Evolutionary conservation across 2,329 filamentous ascomycete genomes (phyloP).

Genomic region (Graphilbum fragrans): DNA sequence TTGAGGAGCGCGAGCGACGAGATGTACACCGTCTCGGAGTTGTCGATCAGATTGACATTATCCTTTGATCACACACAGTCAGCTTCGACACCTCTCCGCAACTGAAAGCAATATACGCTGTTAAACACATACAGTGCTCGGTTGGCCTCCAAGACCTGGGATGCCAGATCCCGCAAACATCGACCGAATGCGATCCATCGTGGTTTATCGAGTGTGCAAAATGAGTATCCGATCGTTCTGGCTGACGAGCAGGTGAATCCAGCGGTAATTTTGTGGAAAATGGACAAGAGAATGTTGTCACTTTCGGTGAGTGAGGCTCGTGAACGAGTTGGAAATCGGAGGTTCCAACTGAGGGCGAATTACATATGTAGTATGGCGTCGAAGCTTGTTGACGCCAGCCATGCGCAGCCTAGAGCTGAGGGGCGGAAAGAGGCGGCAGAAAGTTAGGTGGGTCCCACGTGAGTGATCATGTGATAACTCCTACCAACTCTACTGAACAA

Average conservation of each 20-base stretch:
- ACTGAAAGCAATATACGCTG: background rate
- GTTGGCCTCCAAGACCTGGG: slow-evolving; percentile 46
- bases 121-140: slow-evolving; percentile 44
- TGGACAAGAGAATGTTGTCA: no score
- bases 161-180: slow-evolving; percentile 72
- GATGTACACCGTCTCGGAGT: slow-evolving; percentile 98
- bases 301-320: no score
- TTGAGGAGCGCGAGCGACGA: slow-evolving; percentile 94
- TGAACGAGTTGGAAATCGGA: no score
- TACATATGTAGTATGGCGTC: no score
- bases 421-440: slow-evolving; percentile 11
- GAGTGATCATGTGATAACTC: background rate
- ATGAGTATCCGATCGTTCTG: no score
- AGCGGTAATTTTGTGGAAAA: no score
- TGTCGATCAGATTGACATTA: slow-evolving; percentile 85
- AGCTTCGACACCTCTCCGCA: background rate
- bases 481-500: no score
- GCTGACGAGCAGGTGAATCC: no score
- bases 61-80: slow-evolving; percentile 44
- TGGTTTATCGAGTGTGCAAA: slow-evolving; percentile 13
- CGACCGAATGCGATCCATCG: slow-evolving; percentile 85
- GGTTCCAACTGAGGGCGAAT: no score
- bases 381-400: slow-evolving; percentile 22
- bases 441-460: no score
- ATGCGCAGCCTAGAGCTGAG: slow-evolving; percentile 17